A percentile compares a stretch with the other conserved stretches of the same genome.
Evolutionary conservation across 306 rosid species (phyloP).

Genomic region (Cercis canadensis): DNA sequence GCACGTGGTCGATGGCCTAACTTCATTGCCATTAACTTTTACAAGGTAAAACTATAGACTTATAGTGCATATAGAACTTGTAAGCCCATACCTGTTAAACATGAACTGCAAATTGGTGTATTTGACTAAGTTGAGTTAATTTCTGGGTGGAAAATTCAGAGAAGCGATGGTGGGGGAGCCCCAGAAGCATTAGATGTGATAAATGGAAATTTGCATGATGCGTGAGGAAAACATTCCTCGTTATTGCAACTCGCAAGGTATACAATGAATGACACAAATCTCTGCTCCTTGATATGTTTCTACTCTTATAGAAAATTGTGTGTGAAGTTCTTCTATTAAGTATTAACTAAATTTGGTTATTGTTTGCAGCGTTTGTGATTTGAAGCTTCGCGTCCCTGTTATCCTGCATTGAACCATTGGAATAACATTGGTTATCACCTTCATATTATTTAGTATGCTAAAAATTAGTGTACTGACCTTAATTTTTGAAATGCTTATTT

Average conservation of each 20-base stretch:
- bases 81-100: background rate
- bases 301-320: too few relatives aligned
- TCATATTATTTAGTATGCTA: too few relatives aligned
- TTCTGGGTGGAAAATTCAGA: slow-evolving; percentile 42
- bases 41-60: slow-evolving; percentile 43
- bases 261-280: background rate
- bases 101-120: background rate
- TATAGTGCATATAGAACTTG: too few relatives aligned
- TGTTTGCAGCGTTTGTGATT: too few relatives aligned
- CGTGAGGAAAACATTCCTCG: slow-evolving; percentile 39
- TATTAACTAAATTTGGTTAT: too few relatives aligned
- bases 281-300: too few relatives aligned
- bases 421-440: too few relatives aligned
- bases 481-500: too few relatives aligned
- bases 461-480: too few relatives aligned
- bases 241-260: slow-evolving; percentile 69
- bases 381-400: too few relatives aligned
- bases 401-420: too few relatives aligned
- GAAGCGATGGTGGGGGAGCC: slow-evolving; percentile 69
- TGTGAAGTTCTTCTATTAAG: too few relatives aligned
- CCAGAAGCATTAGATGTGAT: slow-evolving; percentile 63
- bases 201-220: slow-evolving; percentile 64
- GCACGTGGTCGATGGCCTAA: slow-evolving; percentile 64
- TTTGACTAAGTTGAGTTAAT: background rate
- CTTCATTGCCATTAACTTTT: slow-evolving; percentile 67